A percentile compares a stretch with the other conserved stretches of the same genome.
Evolutionary conservation across 352 stramenopile species (phyloP).

Genomic region (Globisporangium mamillatum): DNA sequence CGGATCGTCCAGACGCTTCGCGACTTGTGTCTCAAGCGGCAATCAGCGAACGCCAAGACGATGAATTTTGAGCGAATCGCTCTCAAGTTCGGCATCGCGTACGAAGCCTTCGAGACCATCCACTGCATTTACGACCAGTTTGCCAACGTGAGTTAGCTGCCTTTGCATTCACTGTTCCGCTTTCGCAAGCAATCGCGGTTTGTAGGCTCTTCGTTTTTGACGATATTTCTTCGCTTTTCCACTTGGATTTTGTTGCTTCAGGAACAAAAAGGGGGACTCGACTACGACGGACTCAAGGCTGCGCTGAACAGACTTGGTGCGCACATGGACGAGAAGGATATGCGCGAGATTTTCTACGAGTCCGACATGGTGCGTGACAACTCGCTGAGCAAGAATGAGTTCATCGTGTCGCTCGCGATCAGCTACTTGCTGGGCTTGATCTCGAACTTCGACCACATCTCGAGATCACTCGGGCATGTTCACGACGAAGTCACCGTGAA

Average conservation of each 20-base stretch:
- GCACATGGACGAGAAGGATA: slow-evolving; percentile 63
- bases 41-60: slow-evolving; percentile 40
- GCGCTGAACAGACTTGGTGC: slow-evolving; percentile 54
- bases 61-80: slow-evolving; percentile 79
- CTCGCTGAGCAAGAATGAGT: slow-evolving; percentile 82
- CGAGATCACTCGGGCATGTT: slow-evolving; percentile 24
- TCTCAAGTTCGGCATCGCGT: slow-evolving; percentile 64
- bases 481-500: slow-evolving; percentile 35
- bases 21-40: slow-evolving; percentile 55
- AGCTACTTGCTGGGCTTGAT: slow-evolving; percentile 81
- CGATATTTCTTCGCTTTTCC: slow-evolving; percentile 6
- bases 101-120: slow-evolving; percentile 62
- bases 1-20: slow-evolving; percentile 68
- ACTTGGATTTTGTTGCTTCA: slow-evolving; percentile 18
- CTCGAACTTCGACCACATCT: slow-evolving; percentile 60
- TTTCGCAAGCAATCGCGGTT: background rate
- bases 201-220: background rate
- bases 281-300: slow-evolving; percentile 66
- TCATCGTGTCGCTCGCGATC: slow-evolving; percentile 82
- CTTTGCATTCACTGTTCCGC: background rate
- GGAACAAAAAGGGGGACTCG: slow-evolving; percentile 51
- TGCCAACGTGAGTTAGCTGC: slow-evolving; percentile 34
- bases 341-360: slow-evolving; percentile 84
- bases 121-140: slow-evolving; percentile 67
- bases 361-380: slow-evolving; percentile 89